Base-by-base conservation (phyloP, 305 asterid species). In the Solanum hybrid region DNA sequence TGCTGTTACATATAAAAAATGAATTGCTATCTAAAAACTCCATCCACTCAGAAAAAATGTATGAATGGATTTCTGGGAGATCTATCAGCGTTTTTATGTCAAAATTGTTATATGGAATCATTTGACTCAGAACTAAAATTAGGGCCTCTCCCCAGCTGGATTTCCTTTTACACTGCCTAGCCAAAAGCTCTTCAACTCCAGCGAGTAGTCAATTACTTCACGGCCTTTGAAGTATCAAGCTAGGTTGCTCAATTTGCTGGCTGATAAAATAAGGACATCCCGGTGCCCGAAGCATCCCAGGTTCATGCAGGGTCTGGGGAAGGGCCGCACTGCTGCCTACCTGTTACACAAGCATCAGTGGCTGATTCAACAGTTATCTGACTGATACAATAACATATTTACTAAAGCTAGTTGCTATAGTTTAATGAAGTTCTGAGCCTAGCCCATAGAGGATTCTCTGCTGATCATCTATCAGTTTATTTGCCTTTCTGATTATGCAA, bases 121-220 rank as follows among this genome's bases (percentile, higher is more conserved):
- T 84, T 84, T 45, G 87, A 27, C 75, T 84, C 75, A 10, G 88
- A 51, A 51, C 15, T 45, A 51, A 83, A 51, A 84, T 51, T 31
- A 38, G 88, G 41, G 75, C 33, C 88, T 84, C 38, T 51, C 88
- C 27, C 41, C 77, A 51, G 88, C 88, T 85, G 45, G 77, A 57
- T 85, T 85, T 57, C 88, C 77, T 57, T 85, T 85, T 57, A 84
- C 88, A 85, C 45, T 85, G 45, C 77, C 76, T 85, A 20, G 88
- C 31, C 45, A 85, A 57, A 32, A 6, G 88, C 9, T 85, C 77
- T 85, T 85, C n/a, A 57, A 57, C 41, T 45, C 24, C 7, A 84
- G 39, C 20, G 0, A 84, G 73, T 82, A 27, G 75, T 83, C 75
- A 29, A 84, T 84, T 51, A 84, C 39, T 84, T 10, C 88, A 51